phyloP scores from a whole-genome alignment of 495 filamentous ascomycete species.

The Xylaria intraflava region DNA sequence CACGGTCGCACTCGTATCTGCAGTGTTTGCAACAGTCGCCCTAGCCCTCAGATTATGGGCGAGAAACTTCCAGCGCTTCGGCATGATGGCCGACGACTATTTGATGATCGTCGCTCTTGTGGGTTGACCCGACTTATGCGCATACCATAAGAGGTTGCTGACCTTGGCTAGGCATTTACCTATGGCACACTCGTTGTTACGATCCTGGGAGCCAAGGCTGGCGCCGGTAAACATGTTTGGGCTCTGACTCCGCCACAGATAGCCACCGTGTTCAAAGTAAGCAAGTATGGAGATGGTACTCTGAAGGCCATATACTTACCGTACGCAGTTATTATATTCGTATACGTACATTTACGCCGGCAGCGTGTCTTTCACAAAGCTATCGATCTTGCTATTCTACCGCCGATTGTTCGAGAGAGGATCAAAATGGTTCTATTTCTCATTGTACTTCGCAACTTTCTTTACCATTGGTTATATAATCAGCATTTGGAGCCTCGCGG shows the following conservation, averaged over 20 bases:
- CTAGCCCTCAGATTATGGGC: conserved; percentile 29
- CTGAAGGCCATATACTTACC: background rate
- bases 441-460: conserved; percentile 12
- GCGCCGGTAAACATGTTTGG: conserved; percentile 30
- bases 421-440: conserved; percentile 16
- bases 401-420: conserved; percentile 25
- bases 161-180: conserved; percentile 13
- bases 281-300: background rate
- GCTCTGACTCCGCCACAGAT: conserved; percentile 18
- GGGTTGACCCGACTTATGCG: background rate
- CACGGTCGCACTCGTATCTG: conserved; percentile 13
- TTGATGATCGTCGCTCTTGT: conserved; percentile 31
- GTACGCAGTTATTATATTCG: conserved; percentile 24
- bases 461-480: conserved; percentile 17
- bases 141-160: conserved; percentile 9
- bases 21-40: conserved; percentile 23
- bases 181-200: conserved; percentile 24
- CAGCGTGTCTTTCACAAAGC: conserved; percentile 26
- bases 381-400: conserved; percentile 35
- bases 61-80: conserved; percentile 22
- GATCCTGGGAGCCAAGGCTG: conserved; percentile 18
- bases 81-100: conserved; percentile 31
- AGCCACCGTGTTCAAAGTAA: conserved; percentile 10
- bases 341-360: conserved; percentile 32
- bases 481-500: conserved; percentile 20